phyloP scores from a whole-genome alignment of 2,329 filamentous ascomycete species.

The Trichoderma sp. region DNA sequence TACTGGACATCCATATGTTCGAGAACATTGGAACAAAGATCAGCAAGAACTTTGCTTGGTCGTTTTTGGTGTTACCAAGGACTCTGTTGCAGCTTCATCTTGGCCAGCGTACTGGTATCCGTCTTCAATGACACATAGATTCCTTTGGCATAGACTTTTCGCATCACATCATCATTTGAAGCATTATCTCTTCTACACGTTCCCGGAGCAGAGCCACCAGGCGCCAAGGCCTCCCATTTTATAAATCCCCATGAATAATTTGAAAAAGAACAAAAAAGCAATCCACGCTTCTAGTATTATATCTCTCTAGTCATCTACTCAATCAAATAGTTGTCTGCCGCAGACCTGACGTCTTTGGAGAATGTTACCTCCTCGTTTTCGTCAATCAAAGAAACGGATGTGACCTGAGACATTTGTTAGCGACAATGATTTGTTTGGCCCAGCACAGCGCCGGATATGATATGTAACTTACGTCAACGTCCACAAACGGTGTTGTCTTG shows the following conservation, averaged over 20 bases:
- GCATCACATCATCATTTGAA: conserved; percentile 27
- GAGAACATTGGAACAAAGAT: not conserved
- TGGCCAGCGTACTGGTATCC: not conserved
- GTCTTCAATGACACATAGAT: not conserved
- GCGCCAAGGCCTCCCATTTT: conserved; percentile 34
- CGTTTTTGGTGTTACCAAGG: not conserved
- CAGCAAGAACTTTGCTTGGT: not conserved
- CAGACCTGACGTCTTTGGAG: conserved; percentile 78
- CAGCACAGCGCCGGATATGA: not conserved
- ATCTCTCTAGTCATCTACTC: conserved; percentile 57
- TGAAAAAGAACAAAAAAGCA: conserved; percentile 22
- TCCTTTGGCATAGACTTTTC: not conserved
- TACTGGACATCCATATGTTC: not conserved
- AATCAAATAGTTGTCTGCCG: conserved; percentile 76
- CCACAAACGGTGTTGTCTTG: conserved; percentile 83
- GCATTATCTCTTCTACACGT: conserved; percentile 30
- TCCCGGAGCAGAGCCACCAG: conserved; percentile 32
- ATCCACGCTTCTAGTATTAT: conserved; percentile 29
- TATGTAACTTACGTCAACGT: conserved; percentile 79
- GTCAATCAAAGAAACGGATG: conserved; percentile 70
- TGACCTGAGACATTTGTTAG: conserved; percentile 51
- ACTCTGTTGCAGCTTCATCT: not conserved
- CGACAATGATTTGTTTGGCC: conserved; percentile 27
- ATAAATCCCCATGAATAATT: conserved; percentile 14
- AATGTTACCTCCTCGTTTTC: conserved; percentile 80